Percentiles rank a stretch among this genome's conserved stretches.
These are phyloP conservation scores for Aspergillus sclerotioniger DNA, from an alignment of 495 filamentous ascomycete species.

Conservation along the genomic window DNA sequence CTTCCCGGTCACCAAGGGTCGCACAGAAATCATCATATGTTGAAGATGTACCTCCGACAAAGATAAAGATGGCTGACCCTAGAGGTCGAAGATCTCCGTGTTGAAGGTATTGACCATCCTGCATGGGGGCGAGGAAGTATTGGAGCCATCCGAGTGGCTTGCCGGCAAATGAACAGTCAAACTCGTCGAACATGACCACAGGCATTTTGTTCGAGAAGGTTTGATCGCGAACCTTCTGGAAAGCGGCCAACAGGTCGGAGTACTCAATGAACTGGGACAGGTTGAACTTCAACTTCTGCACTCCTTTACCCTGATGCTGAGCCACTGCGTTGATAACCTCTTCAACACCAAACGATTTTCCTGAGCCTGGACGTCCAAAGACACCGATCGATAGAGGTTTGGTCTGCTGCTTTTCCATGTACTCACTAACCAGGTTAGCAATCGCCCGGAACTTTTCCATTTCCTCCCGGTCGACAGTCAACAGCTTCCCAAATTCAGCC, in stretches of 20 bases:
- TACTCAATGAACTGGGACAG: constrained; percentile 10
- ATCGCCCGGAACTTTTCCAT: constrained; percentile 11
- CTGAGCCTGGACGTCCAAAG: constrained; percentile 6
- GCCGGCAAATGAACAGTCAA: constrained; percentile 1
- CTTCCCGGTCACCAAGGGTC: background rate
- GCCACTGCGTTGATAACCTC: constrained; percentile 3
- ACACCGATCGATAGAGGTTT: constrained; percentile 9
- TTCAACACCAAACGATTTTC: constrained; percentile 9
- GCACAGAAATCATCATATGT: background rate
- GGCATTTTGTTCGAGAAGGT: background rate
- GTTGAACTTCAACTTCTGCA: constrained; percentile 1
- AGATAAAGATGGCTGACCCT: constrained; percentile 6
- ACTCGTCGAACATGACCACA: constrained; percentile 10
- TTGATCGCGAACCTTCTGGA: constrained; percentile 2
- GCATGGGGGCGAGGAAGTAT: constrained; percentile 13
- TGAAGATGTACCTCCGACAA: constrained; percentile 6
- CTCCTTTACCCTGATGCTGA: background rate
- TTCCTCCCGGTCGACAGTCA: constrained; percentile 9
- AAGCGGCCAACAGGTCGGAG: background rate
- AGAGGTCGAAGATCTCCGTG: background rate
- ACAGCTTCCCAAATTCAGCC: constrained; percentile 1
- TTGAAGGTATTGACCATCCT: constrained; percentile 7
- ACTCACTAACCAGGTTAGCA: constrained; percentile 4
- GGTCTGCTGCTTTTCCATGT: background rate
- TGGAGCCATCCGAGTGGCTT: constrained; percentile 7